Conservation (phyloP, 1,139 yeast genomes). For the Pichia sp. region DNA sequence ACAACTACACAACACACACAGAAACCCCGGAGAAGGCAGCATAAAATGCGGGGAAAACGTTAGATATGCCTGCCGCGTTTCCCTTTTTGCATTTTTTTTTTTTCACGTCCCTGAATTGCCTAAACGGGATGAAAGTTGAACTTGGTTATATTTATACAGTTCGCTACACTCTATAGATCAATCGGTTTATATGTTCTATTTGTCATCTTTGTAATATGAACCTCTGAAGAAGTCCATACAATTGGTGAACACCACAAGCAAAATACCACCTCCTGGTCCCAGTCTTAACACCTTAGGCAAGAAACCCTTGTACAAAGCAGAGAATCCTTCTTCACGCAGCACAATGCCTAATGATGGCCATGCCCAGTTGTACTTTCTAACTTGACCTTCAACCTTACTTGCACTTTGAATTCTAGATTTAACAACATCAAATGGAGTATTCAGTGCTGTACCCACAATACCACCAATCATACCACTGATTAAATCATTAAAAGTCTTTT, state of each 20-base stretch:
- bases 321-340: slow-evolving; percentile 82
- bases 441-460: slow-evolving; percentile 85
- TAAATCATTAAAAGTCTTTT: slow-evolving; percentile 80
- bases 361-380: slow-evolving; percentile 86
- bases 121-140: too few species aligned
- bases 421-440: slow-evolving; percentile 97
- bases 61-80: neutral
- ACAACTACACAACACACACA: too few species aligned
- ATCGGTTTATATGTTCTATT: neutral
- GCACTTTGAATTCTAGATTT: slow-evolving; percentile 95
- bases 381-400: slow-evolving; percentile 53
- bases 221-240: slow-evolving; percentile 91
- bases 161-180: too few species aligned
- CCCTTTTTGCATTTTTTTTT: neutral
- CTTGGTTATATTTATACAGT: too few species aligned
- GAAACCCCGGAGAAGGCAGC: too few species aligned
- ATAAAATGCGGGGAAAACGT: too few species aligned
- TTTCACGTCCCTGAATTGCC: neutral
- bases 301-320: slow-evolving; percentile 89
- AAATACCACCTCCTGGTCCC: slow-evolving; percentile 99
- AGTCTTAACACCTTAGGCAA: slow-evolving; percentile 94
- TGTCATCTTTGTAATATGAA: slow-evolving; percentile 39
- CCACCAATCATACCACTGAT: slow-evolving; percentile 95
- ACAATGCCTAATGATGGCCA: slow-evolving; percentile 72
- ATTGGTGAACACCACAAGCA: slow-evolving; percentile 89